Percentiles rank a stretch among this genome's conserved stretches.
Conservation (phyloP, 345 rosid species). For the Hypericum perforatum region DNA sequence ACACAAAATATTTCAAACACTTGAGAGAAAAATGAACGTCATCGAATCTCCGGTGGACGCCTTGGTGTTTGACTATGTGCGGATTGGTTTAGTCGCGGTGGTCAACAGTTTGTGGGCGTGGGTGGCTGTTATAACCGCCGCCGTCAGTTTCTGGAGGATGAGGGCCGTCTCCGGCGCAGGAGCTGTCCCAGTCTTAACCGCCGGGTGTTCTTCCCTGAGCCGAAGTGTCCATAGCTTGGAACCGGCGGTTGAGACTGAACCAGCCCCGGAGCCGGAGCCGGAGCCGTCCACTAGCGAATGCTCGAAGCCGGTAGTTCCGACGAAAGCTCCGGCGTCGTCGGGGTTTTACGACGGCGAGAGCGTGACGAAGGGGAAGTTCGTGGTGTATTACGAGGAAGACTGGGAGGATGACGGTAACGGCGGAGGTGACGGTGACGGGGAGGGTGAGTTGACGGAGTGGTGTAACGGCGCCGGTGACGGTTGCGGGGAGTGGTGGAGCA, state of each 20-base stretch:
- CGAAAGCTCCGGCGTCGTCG: constrained; percentile 4
- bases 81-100: constrained; percentile 17
- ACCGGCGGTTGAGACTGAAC: background rate
- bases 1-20: background rate
- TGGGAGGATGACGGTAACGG: constrained; percentile 10
- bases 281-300: background rate
- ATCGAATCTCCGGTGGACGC: constrained; percentile 43
- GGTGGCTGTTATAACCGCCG: constrained; percentile 29
- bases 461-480: background rate
- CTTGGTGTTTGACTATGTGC: constrained; percentile 31
- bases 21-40: constrained; percentile 13
- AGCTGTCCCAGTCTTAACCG: background rate
- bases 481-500: constrained; percentile 28
- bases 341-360: constrained; percentile 11
- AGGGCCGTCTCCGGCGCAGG: constrained; percentile 5
- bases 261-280: background rate
- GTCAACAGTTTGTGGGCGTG: constrained; percentile 25
- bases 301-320: background rate
- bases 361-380: constrained; percentile 40
- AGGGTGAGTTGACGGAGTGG: too few species aligned
- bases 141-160: constrained; percentile 29
- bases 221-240: background rate
- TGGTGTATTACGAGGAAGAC: constrained; percentile 30
- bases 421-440: background rate
- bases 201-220: too few species aligned